These are phyloP conservation scores for Heimioporus sp. DNA, from an alignment of 768 basidiomycete genomes.

Conservation along the genomic window DNA sequence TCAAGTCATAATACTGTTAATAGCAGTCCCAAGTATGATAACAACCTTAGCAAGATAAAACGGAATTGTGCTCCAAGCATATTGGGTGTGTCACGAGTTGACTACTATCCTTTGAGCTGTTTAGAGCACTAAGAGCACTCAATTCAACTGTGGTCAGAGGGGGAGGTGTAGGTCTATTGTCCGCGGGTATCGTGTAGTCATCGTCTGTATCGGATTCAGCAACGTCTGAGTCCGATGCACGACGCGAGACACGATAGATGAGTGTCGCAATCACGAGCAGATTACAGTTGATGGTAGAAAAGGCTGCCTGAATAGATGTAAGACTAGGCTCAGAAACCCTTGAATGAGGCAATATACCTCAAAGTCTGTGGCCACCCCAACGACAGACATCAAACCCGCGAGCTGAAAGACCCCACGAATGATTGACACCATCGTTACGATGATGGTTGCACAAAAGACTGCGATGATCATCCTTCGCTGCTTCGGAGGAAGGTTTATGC, in stretches of 20 bases:
- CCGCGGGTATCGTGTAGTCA: conserved; percentile 7
- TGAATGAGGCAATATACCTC: conserved; percentile 6
- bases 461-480: conserved; percentile 14
- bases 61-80: not conserved
- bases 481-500: conserved; percentile 10
- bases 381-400: conserved; percentile 1
- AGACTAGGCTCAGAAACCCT: not conserved
- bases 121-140: not conserved
- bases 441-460: conserved; percentile 9
- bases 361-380: conserved; percentile 9
- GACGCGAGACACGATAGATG: conserved; percentile 12
- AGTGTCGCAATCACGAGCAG: conserved; percentile 19
- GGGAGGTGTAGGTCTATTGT: not conserved
- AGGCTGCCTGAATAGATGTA: conserved; percentile 10
- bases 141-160: conserved; percentile 14
- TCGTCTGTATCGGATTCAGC: conserved; percentile 5
- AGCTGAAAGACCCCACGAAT: conserved; percentile 16
- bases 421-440: conserved; percentile 9
- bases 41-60: not conserved
- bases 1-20: too few species aligned
- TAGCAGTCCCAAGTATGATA: not conserved
- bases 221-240: not conserved
- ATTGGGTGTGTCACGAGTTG: not conserved
- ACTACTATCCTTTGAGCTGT: not conserved
- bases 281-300: conserved; percentile 18